These are phyloP conservation scores for Vaccinium darrowii DNA, from an alignment of 148 eudicot species.

Conservation along the genomic window DNA sequence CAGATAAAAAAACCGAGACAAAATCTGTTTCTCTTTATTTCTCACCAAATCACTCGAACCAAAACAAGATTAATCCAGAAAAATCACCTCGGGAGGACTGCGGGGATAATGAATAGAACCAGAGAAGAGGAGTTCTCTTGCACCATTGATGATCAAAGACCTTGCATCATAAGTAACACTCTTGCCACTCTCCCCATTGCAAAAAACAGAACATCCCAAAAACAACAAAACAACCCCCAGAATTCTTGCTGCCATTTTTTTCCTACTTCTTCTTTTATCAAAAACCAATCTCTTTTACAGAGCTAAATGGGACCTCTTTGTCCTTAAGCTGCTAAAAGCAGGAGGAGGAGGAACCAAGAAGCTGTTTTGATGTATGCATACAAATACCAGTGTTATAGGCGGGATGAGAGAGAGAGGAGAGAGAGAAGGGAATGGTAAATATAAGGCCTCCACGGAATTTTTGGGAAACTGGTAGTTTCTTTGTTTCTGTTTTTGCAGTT, in stretches of 20 bases:
- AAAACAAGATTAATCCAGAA: not conserved
- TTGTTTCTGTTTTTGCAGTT: not conserved
- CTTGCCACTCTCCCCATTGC: not conserved
- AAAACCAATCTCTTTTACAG: not conserved
- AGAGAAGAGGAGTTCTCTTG: slow-evolving; percentile 43
- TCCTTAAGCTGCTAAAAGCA: not conserved
- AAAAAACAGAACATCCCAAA: not conserved
- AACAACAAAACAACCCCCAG: not conserved
- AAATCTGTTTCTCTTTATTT: not conserved
- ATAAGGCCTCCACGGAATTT: not conserved
- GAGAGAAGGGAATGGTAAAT: not conserved
- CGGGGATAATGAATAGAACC: slow-evolving; percentile 68
- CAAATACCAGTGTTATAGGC: not conserved
- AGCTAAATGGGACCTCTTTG: not conserved
- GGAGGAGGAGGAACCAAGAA: not conserved
- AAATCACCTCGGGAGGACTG: slow-evolving; percentile 34
- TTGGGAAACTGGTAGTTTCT: not conserved
- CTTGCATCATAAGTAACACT: slow-evolving; percentile 44
- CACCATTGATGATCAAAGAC: slow-evolving; percentile 49
- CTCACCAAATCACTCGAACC: not conserved
- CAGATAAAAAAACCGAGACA: not conserved
- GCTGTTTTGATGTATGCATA: not conserved
- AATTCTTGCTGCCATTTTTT: not conserved
- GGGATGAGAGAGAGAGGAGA: not conserved
- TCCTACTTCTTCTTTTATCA: not conserved